These are phyloP conservation scores for Hypoxylon sp. DNA, from an alignment of 2,329 filamentous ascomycete genomes.

Conservation along the genomic window DNA sequence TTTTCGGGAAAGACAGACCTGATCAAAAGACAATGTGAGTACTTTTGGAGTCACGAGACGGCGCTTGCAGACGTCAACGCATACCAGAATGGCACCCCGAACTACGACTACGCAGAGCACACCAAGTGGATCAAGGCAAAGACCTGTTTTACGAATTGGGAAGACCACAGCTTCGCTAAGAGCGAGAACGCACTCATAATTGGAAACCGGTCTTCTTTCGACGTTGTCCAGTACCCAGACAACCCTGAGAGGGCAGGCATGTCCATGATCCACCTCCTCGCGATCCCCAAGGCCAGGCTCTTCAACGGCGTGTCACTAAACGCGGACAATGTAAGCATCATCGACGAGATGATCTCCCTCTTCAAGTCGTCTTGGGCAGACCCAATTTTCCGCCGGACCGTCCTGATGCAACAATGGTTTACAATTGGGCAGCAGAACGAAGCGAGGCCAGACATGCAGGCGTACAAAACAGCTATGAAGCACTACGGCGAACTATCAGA, in stretches of 20 bases:
- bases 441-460: not conserved
- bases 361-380: conserved; percentile 34
- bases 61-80: conserved; percentile 38
- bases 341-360: conserved; percentile 42
- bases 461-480: not conserved
- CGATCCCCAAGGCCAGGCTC: conserved; percentile 39
- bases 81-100: conserved; percentile 22
- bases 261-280: conserved; percentile 48
- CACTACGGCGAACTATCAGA: conserved; percentile 31
- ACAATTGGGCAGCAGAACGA: conserved; percentile 13
- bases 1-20: conserved; percentile 32
- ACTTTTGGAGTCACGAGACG: conserved; percentile 26
- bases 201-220: conserved; percentile 46
- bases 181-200: conserved; percentile 32
- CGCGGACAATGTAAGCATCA: conserved; percentile 19
- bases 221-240: conserved; percentile 37
- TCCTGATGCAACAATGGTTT: conserved; percentile 35
- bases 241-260: conserved; percentile 38
- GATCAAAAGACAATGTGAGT: conserved; percentile 33
- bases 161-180: conserved; percentile 8
- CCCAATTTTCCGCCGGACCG: conserved; percentile 7
- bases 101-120: conserved; percentile 16
- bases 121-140: conserved; percentile 35
- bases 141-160: conserved; percentile 38
- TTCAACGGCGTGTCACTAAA: conserved; percentile 48